Base-by-base conservation (phyloP, 2,329 filamentous ascomycete genomes). In the Cladophialophora immunda region DNA sequence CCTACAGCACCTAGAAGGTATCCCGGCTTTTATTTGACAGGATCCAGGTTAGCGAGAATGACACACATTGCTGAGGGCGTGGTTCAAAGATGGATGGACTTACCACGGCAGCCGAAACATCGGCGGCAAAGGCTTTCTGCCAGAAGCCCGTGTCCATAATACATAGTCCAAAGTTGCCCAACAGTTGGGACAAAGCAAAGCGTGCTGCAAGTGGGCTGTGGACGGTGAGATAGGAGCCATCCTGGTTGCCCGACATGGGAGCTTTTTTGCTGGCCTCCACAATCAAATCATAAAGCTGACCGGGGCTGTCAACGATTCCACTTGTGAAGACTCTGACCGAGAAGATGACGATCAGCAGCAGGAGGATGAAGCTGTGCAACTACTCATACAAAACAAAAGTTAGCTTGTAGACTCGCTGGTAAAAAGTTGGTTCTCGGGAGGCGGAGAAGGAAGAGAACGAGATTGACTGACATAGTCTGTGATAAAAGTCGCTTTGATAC, bases 111-210 rank as follows among this genome's bases (percentile, higher is more conserved):
- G 30, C 30, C 4, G 30, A 32, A 32, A 32, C 9, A 32, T 32
- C 30, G 30, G 30, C 30, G 30, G 30, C 27, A 32, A 9, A 45
- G 29, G 79, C 81, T 73, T 85, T 85, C 64, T 84, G 82, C 81
- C 81, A 85, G 72, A 85, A 85, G 1, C 79, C 83, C 3, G 82
- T 94, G 75, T 96, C 93, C 53, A 92, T 84, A 81, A 95, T 95
- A 3, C 95, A 92, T 1, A 91, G 93, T 4, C 82, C 68, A 25
- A 64, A 63, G 41, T 66, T 66, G 2, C 19, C 36, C 30, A 32
- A 32, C 30, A 57, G 27, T 9, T 32, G 30, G 30, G 30, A 32
- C 30, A 32, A 32, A 4, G 30, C 30, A 32, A 32, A 32, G 30
- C 30, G 30, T 9, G 30, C 30, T 32, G 30, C 30, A 32, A 32